Evolutionary conservation across 345 rosid species (phyloP).

Genomic region (Ceriops zippeliana): DNA sequence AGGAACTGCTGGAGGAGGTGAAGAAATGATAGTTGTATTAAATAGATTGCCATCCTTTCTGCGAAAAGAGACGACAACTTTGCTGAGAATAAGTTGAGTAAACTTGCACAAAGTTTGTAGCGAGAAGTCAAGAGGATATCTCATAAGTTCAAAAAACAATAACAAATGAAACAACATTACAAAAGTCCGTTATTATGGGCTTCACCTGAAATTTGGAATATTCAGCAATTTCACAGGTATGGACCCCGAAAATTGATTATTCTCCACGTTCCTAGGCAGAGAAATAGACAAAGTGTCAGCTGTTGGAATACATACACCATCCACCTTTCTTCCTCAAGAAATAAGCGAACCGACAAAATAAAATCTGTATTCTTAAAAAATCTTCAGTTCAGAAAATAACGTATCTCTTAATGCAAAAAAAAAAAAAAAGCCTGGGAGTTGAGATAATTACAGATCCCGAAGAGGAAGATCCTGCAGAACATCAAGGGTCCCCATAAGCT

Average conservation of each 20-base stretch:
- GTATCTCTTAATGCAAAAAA: conserved; percentile 6
- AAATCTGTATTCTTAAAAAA: not conserved
- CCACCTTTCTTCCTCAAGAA: not conserved
- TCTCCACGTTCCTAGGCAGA: conserved; percentile 62
- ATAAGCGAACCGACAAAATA: not conserved
- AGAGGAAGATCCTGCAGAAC: conserved; percentile 72
- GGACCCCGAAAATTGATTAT: conserved; percentile 87
- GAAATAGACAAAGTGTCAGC: conserved; percentile 18
- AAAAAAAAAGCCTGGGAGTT: conserved; percentile 2
- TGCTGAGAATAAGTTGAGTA: not conserved
- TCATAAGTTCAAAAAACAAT: not conserved
- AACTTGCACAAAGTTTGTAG: not conserved
- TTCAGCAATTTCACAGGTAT: conserved; percentile 59
- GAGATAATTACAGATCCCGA: conserved; percentile 53
- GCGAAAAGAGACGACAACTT: conserved; percentile 24
- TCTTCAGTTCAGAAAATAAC: not conserved
- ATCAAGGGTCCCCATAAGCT: conserved; percentile 66
- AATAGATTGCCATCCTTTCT: conserved; percentile 95
- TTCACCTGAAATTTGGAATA: conserved; percentile 74
- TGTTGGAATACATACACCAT: conserved; percentile 1
- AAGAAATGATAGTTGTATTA: conserved; percentile 56
- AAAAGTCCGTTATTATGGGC: not conserved
- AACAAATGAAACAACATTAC: not conserved
- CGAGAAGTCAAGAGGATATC: not conserved
- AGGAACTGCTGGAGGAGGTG: conserved; percentile 22